These are phyloP conservation scores for Ganoderma lingzhi DNA, from an alignment of 1,284 basidiomycete genomes.

Conservation along the genomic window DNA sequence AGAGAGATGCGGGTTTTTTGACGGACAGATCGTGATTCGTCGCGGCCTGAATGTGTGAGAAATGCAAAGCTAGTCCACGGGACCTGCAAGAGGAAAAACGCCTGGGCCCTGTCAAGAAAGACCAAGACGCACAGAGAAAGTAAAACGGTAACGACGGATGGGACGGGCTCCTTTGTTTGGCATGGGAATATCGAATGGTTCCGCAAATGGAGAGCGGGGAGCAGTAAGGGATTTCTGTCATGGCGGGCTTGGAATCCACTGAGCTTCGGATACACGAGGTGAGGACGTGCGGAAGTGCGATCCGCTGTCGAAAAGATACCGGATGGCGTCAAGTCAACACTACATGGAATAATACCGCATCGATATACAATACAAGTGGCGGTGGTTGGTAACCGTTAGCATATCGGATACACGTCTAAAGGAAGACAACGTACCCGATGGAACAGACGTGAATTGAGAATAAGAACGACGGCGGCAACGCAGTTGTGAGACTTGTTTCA, in stretches of 20 bases:
- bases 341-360: background rate
- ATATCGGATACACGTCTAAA: too few relatives aligned
- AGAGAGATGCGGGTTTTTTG: background rate
- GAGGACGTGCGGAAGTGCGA: constrained; percentile 8
- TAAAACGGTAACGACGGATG: constrained; percentile 4
- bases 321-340: background rate
- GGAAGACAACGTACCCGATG: constrained; percentile 6
- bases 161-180: constrained; percentile 4
- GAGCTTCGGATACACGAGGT: constrained; percentile 13
- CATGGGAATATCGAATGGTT: background rate
- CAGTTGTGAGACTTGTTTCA: background rate
- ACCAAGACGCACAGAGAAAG: background rate
- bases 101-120: background rate
- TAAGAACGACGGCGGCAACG: background rate
- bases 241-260: constrained; percentile 9
- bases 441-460: background rate
- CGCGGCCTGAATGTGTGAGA: background rate
- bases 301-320: constrained; percentile 7
- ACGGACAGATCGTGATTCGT: background rate
- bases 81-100: background rate
- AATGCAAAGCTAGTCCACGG: background rate
- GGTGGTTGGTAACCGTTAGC: background rate
- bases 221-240: background rate
- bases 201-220: background rate
- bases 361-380: background rate